Conservation (phyloP, 345 rosid genomes). For the Salix viminalis region DNA sequence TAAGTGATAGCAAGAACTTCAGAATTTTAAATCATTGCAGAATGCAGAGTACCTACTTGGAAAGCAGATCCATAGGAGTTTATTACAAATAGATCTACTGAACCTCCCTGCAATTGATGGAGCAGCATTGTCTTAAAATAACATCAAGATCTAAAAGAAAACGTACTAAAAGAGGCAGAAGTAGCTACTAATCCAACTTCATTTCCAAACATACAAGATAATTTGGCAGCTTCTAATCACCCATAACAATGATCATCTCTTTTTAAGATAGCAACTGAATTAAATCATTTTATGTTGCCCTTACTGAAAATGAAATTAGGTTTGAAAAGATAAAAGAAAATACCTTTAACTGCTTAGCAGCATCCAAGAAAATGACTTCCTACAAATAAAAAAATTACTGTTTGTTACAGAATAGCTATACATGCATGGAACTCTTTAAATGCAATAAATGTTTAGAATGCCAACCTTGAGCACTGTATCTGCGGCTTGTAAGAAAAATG, state of each 20-base stretch:
- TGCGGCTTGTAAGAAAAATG: slow-evolving; percentile 89
- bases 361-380: slow-evolving; percentile 78
- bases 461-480: slow-evolving; percentile 81
- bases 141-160: not conserved
- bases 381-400: slow-evolving; percentile 32
- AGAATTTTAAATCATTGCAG: slow-evolving; percentile 7
- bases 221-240: not conserved
- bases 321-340: not conserved
- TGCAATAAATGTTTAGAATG: slow-evolving; percentile 9
- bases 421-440: not conserved
- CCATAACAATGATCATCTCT: no score
- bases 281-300: not conserved
- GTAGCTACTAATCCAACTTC: not conserved
- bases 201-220: not conserved
- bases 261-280: not conserved
- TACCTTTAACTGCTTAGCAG: slow-evolving; percentile 59
- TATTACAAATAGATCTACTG: slow-evolving; percentile 80
- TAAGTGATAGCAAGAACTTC: not conserved
- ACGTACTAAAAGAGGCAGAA: no score
- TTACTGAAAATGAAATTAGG: not conserved
- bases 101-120: slow-evolving; percentile 60
- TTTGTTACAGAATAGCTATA: slow-evolving; percentile 15
- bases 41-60: slow-evolving; percentile 53
- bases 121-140: slow-evolving; percentile 12
- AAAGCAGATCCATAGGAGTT: slow-evolving; percentile 87